phyloP scores from a whole-genome alignment of 306 rosid genomes.

The Medicago ruthenica region DNA sequence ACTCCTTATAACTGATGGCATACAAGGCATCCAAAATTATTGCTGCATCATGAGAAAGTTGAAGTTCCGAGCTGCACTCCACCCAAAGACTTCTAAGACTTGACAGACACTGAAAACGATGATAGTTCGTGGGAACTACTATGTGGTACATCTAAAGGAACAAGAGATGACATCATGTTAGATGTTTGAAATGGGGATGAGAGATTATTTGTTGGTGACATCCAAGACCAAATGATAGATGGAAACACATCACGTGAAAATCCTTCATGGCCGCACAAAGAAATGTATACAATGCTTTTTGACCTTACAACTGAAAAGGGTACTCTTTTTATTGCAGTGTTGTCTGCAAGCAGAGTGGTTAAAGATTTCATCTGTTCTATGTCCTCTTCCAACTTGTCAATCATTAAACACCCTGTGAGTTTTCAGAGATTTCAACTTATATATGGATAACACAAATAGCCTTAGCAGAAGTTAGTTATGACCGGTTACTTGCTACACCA shows the following conservation, averaged over 20 bases:
- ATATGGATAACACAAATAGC: no score
- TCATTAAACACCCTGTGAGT: no score
- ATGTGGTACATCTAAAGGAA: neutral
- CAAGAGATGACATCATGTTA: neutral
- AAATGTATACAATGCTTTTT: neutral
- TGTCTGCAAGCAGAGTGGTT: no score
- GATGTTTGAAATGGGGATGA: neutral
- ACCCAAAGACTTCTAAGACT: conserved; percentile 28
- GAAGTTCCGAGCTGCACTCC: neutral
- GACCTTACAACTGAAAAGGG: neutral
- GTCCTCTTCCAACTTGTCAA: no score
- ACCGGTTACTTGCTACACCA: no score
- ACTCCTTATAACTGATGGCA: neutral
- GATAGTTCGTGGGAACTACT: neutral
- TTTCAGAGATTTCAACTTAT: no score
- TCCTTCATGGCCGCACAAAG: neutral
- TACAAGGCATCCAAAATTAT: conserved; percentile 1
- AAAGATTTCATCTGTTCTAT: no score
- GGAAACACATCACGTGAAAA: neutral
- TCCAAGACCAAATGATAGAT: conserved; percentile 2
- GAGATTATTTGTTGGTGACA: neutral
- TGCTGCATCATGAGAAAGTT: neutral
- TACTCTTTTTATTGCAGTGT: no score
- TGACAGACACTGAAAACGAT: neutral
- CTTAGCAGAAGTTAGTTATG: no score